phyloP scores from a whole-genome alignment of 2,329 filamentous ascomycete species.

The Sclerotinia nivalis region DNA sequence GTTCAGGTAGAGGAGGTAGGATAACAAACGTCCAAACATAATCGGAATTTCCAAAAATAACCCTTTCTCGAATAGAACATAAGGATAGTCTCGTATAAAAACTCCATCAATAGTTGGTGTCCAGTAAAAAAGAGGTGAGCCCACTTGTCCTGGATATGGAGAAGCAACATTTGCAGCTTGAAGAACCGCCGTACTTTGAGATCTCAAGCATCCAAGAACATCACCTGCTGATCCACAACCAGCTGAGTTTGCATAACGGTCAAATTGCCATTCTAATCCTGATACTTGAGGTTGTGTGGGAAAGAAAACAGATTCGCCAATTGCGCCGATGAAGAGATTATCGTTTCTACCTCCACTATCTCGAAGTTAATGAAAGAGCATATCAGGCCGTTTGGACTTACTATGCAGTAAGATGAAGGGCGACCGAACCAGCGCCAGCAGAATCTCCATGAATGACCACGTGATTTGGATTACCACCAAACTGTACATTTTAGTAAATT shows the following conservation, averaged over 20 bases:
- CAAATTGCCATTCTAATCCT: slow-evolving; percentile 47
- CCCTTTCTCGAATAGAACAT: slow-evolving; percentile 42
- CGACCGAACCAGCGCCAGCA: slow-evolving; percentile 50
- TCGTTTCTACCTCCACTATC: slow-evolving; percentile 36
- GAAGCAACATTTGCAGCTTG: slow-evolving; percentile 43
- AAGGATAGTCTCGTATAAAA: slow-evolving; percentile 45
- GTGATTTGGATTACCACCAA: slow-evolving; percentile 49
- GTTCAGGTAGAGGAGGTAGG: neutral
- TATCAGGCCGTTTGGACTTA: slow-evolving; percentile 15
- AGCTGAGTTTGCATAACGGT: slow-evolving; percentile 41
- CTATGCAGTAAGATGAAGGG: slow-evolving; percentile 42
- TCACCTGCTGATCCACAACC: slow-evolving; percentile 39
- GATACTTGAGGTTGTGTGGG: slow-evolving; percentile 44
- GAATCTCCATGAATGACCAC: slow-evolving; percentile 52
- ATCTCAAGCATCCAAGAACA: slow-evolving; percentile 44
- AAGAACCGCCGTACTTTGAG: slow-evolving; percentile 42
- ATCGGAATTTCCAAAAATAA: slow-evolving; percentile 46
- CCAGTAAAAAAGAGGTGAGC: slow-evolving; percentile 45
- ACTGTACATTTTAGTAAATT: slow-evolving; percentile 31
- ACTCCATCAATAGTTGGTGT: slow-evolving; percentile 47
- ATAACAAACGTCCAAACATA: slow-evolving; percentile 43
- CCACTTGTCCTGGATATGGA: slow-evolving; percentile 43
- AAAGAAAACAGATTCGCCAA: slow-evolving; percentile 44
- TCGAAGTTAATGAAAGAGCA: neutral
- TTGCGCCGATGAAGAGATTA: slow-evolving; percentile 36